Percentiles rank a stretch among this genome's conserved stretches.
These are phyloP conservation scores for Rhodotorula sp. DNA, from an alignment of 1,284 basidiomycete genomes.

Conservation along the genomic window DNA sequence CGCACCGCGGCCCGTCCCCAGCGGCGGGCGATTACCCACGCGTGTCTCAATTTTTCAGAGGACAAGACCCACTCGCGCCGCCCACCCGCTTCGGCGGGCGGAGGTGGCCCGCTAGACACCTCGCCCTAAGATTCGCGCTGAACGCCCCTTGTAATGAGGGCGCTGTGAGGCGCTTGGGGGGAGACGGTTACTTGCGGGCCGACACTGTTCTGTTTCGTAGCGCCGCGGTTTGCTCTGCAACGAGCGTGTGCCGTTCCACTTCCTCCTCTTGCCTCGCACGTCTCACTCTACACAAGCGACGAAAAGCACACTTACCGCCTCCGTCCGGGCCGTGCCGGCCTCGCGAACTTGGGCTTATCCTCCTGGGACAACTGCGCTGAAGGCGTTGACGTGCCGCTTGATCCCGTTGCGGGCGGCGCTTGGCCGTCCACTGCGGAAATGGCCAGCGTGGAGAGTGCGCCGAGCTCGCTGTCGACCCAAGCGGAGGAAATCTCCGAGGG, in stretches of 20 bases:
- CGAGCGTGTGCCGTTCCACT: too few relatives aligned
- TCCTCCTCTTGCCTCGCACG: too few relatives aligned
- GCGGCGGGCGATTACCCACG: constrained; percentile 1
- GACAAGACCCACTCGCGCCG: background rate
- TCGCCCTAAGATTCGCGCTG: background rate
- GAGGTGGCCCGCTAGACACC: constrained; percentile 13
- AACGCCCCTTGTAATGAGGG: background rate
- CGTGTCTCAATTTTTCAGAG: constrained; percentile 22
- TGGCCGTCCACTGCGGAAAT: too few relatives aligned
- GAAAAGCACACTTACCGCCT: constrained; percentile 29
- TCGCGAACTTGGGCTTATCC: constrained; percentile 45
- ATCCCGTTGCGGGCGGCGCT: too few relatives aligned
- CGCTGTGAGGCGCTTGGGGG: background rate
- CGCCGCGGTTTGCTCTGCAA: background rate
- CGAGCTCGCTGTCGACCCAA: constrained; percentile 64
- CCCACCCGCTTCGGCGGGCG: background rate
- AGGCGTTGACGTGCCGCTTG: constrained; percentile 6
- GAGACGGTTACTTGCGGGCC: background rate
- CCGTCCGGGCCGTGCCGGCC: constrained; percentile 47
- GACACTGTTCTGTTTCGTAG: background rate
- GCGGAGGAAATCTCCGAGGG: constrained; percentile 68
- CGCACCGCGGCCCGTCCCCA: constrained; percentile 1
- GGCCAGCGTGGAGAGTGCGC: constrained; percentile 45
- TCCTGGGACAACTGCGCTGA: constrained; percentile 5
- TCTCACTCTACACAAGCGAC: too few relatives aligned